These are phyloP conservation scores for Martiniozyma abietophila DNA, from an alignment of 805 yeast species.

Conservation along the genomic window DNA sequence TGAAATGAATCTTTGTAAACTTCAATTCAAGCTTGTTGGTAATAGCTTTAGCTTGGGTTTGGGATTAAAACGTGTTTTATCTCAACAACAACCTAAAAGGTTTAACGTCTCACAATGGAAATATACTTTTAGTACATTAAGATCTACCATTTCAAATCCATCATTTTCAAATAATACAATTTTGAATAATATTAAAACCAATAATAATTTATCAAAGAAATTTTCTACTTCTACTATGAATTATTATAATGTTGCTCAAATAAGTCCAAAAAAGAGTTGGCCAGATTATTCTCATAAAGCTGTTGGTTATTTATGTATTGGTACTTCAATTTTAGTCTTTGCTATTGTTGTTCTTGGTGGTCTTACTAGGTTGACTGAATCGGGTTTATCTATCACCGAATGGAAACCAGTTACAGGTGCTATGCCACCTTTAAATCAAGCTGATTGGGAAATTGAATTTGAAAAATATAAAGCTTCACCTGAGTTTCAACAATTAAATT, in stretches of 20 bases:
- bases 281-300: conserved; percentile 40
- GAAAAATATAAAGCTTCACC: conserved; percentile 76
- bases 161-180: too few species aligned
- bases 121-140: too few species aligned
- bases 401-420: conserved; percentile 98
- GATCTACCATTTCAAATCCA: too few species aligned
- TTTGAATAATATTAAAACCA: too few species aligned
- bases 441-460: conserved; percentile 84
- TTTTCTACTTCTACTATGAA: conserved; percentile 11
- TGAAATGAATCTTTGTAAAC: too few species aligned
- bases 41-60: too few species aligned
- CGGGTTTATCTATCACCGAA: conserved; percentile 92
- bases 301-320: conserved; percentile 84
- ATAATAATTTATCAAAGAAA: too few species aligned
- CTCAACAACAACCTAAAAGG: too few species aligned
- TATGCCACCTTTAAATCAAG: conserved; percentile 73
- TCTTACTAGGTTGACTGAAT: conserved; percentile 86
- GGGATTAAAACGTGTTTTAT: too few species aligned
- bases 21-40: too few species aligned
- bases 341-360: conserved; percentile 98
- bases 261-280: conserved; percentile 21
- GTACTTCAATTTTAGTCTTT: conserved; percentile 81
- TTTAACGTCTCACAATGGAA: too few species aligned
- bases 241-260: conserved; percentile 7
- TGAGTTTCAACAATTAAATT: conserved; percentile 81